phyloP scores from a whole-genome alignment of 2,329 filamentous ascomycete genomes.

The Exophiala mesophila region DNA sequence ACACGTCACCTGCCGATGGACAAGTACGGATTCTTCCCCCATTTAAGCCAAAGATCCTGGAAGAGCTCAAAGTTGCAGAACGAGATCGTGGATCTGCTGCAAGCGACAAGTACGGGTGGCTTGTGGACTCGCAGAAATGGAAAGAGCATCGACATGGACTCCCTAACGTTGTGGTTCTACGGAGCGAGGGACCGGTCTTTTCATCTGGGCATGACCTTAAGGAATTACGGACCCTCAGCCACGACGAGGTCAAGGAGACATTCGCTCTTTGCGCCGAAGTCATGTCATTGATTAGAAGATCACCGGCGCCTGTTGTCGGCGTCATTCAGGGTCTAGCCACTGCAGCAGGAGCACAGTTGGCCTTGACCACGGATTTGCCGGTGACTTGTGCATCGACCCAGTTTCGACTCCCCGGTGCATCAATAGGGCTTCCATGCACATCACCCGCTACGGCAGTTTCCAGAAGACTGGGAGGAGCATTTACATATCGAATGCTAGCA shows the following conservation, averaged over 20 bases:
- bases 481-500: conserved; percentile 25
- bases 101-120: conserved; percentile 21
- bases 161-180: conserved; percentile 25
- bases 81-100: conserved; percentile 10
- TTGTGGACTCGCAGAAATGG: conserved; percentile 22
- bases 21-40: conserved; percentile 21
- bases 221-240: conserved; percentile 19
- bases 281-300: conserved; percentile 25
- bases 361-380: conserved; percentile 24
- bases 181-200: conserved; percentile 25
- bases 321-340: conserved; percentile 26
- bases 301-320: conserved; percentile 24
- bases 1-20: conserved; percentile 23
- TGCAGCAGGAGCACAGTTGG: conserved; percentile 25
- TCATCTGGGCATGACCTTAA: conserved; percentile 25
- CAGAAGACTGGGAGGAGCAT: conserved; percentile 21
- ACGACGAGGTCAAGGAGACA: conserved; percentile 26
- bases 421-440: conserved; percentile 25
- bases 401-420: conserved; percentile 24
- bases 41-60: conserved; percentile 22
- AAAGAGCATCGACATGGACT: conserved; percentile 20
- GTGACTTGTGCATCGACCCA: conserved; percentile 20
- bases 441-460: conserved; percentile 23
- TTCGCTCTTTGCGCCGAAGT: conserved; percentile 26
- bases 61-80: conserved; percentile 20